Evolutionary conservation across 2,329 filamentous ascomycete genomes (phyloP).

Genomic region (Aspergillus aculeatus): DNA sequence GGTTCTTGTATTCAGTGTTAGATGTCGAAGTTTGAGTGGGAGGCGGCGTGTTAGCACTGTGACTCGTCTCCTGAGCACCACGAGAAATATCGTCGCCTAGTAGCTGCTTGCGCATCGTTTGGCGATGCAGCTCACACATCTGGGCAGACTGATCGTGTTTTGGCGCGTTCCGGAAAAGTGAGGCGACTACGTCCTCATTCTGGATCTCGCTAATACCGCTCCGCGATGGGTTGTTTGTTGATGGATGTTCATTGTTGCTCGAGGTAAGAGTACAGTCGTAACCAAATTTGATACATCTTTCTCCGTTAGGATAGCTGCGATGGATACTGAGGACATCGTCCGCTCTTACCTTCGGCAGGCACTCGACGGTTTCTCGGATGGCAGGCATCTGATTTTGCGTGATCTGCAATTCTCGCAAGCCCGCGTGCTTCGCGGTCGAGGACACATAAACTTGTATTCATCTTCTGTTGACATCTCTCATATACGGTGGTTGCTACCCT

Average conservation of each 20-base stretch:
- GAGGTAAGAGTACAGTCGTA: neutral
- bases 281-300: neutral
- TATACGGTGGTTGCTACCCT: neutral
- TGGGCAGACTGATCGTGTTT: neutral
- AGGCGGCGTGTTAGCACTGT: neutral
- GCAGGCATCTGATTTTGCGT: conserved; percentile 1
- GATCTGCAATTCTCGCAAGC: neutral
- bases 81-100: neutral
- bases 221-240: neutral
- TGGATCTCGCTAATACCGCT: too few relatives aligned
- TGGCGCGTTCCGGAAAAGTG: neutral
- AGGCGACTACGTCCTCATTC: neutral
- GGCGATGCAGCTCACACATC: neutral
- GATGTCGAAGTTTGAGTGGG: neutral
- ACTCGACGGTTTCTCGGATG: neutral
- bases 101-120: neutral
- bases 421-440: neutral
- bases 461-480: neutral
- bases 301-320: neutral
- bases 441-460: neutral
- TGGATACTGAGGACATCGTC: neutral
- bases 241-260: neutral
- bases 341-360: neutral
- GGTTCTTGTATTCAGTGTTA: neutral
- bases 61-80: neutral